phyloP scores from a whole-genome alignment of 2,329 filamentous ascomycete species.

The Fusarium caatingaense region DNA sequence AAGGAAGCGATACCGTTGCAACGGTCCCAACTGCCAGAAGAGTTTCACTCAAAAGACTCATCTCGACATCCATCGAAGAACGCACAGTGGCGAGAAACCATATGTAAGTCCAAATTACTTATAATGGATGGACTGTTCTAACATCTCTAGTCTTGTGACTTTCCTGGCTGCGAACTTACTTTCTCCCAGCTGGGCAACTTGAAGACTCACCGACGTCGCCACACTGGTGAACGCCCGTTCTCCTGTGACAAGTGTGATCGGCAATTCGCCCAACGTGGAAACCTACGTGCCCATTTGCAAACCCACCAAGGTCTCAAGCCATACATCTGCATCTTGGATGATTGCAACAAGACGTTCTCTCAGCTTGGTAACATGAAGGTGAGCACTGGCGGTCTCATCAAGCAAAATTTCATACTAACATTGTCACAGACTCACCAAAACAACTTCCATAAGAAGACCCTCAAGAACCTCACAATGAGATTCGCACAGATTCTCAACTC shows the following conservation, averaged over 20 bases:
- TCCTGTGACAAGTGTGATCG: slow-evolving; percentile 83
- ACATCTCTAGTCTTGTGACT: slow-evolving; percentile 70
- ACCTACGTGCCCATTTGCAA: slow-evolving; percentile 84
- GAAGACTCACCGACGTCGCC: slow-evolving; percentile 89
- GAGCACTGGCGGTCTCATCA: slow-evolving; percentile 24
- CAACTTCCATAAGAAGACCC: slow-evolving; percentile 84
- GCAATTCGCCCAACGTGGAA: slow-evolving; percentile 85
- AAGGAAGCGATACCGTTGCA: slow-evolving; percentile 78
- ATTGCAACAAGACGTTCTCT: slow-evolving; percentile 88
- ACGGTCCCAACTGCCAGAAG: slow-evolving; percentile 79
- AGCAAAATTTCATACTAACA: slow-evolving; percentile 7
- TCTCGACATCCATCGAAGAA: slow-evolving; percentile 86
- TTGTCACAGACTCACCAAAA: slow-evolving; percentile 82
- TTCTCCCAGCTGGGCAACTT: slow-evolving; percentile 94
- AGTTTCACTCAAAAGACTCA: slow-evolving; percentile 93
- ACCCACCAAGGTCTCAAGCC: slow-evolving; percentile 83
- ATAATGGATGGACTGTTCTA: slow-evolving; percentile 22
- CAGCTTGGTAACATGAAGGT: slow-evolving; percentile 94
- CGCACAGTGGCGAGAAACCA: slow-evolving; percentile 90
- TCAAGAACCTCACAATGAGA: slow-evolving; percentile 75
- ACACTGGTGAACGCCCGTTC: slow-evolving; percentile 89
- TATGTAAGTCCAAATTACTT: slow-evolving; percentile 71
- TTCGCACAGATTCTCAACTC: slow-evolving; percentile 73
- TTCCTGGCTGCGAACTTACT: slow-evolving; percentile 77
- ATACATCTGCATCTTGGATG: slow-evolving; percentile 83